A percentile compares a stretch with the other conserved stretches of the same genome.
Evolutionary conservation across 768 basidiomycete genomes (phyloP).

Genomic region (Lactifluus volemus): DNA sequence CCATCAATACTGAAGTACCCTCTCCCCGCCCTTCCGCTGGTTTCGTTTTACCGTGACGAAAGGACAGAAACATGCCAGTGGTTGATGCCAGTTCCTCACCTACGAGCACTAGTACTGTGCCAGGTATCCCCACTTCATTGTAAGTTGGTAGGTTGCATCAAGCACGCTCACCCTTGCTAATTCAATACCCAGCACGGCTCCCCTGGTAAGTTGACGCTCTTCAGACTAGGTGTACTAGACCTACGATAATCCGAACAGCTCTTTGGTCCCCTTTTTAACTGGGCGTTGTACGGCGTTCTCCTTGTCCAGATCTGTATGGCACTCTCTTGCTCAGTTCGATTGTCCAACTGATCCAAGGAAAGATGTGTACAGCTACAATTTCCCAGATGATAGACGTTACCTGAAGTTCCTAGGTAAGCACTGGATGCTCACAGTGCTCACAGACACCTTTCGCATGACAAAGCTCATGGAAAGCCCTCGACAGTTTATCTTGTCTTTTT

Average conservation of each 20-base stretch:
- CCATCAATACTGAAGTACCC: too few relatives aligned
- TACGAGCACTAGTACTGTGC: not conserved
- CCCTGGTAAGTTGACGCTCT: too few relatives aligned
- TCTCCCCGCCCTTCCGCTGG: too few relatives aligned
- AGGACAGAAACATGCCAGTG: not conserved
- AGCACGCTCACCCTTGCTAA: too few relatives aligned
- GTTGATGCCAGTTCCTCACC: too few relatives aligned
- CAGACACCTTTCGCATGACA: not conserved
- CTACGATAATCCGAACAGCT: not conserved
- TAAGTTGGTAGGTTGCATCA: too few relatives aligned
- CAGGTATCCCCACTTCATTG: too few relatives aligned
- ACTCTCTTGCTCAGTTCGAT: too few relatives aligned
- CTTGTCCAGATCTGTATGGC: not conserved
- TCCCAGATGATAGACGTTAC: not conserved
- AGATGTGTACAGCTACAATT: conserved; percentile 9
- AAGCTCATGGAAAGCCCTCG: not conserved
- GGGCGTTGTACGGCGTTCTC: conserved; percentile 4
- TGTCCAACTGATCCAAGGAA: not conserved
- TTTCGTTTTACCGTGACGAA: too few relatives aligned
- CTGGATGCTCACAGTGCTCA: too few relatives aligned
- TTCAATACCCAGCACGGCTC: too few relatives aligned
- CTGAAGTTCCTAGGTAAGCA: conserved; percentile 2
- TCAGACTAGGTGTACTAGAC: not conserved
- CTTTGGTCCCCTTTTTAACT: conserved; percentile 3
- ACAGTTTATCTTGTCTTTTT: conserved; percentile 1